A percentile compares a stretch with the other conserved stretches of the same genome.
These are phyloP conservation scores for Chaetomiaceae sp. DNA, from an alignment of 2,329 filamentous ascomycete species.

Conservation along the genomic window DNA sequence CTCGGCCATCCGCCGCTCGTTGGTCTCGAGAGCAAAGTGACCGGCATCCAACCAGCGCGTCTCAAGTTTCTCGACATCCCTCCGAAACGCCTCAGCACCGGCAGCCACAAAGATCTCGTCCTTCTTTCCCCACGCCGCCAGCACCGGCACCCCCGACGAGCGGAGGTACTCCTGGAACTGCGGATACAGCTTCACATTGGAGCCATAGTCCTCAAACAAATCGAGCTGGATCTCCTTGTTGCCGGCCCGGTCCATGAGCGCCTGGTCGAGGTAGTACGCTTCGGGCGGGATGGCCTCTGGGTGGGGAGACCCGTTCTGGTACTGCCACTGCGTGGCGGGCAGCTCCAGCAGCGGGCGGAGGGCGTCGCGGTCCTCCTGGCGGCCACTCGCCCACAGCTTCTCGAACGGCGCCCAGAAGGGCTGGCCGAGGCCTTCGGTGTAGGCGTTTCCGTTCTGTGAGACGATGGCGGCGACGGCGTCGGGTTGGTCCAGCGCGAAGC, in stretches of 20 bases:
- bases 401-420: slow-evolving; percentile 47
- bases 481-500: slow-evolving; percentile 48
- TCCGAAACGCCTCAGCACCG: slow-evolving; percentile 51
- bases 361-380: slow-evolving; percentile 33
- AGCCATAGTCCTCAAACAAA: slow-evolving; percentile 54
- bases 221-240: slow-evolving; percentile 52
- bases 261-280: slow-evolving; percentile 47
- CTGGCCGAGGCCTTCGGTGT: slow-evolving; percentile 48
- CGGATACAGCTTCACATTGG: slow-evolving; percentile 50
- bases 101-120: slow-evolving; percentile 47
- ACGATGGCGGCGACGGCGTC: slow-evolving; percentile 49
- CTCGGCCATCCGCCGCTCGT: slow-evolving; percentile 30
- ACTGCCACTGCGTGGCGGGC: slow-evolving; percentile 42
- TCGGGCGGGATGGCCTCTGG: slow-evolving; percentile 39
- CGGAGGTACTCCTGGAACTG: slow-evolving; percentile 53
- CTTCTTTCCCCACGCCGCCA: slow-evolving; percentile 56
- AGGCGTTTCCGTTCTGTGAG: slow-evolving; percentile 59
- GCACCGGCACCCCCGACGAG: slow-evolving; percentile 45
- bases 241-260: slow-evolving; percentile 45
- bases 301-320: slow-evolving; percentile 37
- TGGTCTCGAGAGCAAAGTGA: slow-evolving; percentile 48
- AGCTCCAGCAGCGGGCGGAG: slow-evolving; percentile 36
- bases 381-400: slow-evolving; percentile 41
- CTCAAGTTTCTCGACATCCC: slow-evolving; percentile 45
- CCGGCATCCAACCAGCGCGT: slow-evolving; percentile 50